A percentile compares a stretch with the other conserved stretches of the same genome.
These are phyloP conservation scores for Pseudogymnoascus sp. DNA, from an alignment of 2,329 filamentous ascomycete species.

Conservation along the genomic window DNA sequence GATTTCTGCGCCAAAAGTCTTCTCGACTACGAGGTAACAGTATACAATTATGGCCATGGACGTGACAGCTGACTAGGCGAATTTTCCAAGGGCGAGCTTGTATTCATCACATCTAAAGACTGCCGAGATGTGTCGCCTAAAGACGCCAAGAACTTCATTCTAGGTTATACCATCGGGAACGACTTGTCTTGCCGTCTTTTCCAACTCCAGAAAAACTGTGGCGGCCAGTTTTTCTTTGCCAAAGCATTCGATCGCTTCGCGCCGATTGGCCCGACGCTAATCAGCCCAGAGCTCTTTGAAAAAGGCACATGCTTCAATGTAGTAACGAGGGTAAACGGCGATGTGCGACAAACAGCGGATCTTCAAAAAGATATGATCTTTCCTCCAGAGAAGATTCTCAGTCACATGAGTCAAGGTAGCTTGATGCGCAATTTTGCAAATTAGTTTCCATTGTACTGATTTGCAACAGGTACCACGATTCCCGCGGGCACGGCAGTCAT, in stretches of 20 bases:
- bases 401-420: slow-evolving; percentile 34
- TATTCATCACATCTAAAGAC: neutral
- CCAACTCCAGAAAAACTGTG: slow-evolving; percentile 25
- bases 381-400: slow-evolving; percentile 34
- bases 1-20: slow-evolving; percentile 10
- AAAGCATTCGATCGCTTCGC: slow-evolving; percentile 40
- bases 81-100: slow-evolving; percentile 9
- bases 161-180: neutral
- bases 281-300: slow-evolving; percentile 9
- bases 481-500: slow-evolving; percentile 11
- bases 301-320: slow-evolving; percentile 17
- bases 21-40: slow-evolving; percentile 12
- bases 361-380: slow-evolving; percentile 40
- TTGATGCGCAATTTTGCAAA: slow-evolving; percentile 32
- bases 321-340: slow-evolving; percentile 37
- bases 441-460: no score
- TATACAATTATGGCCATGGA: no score
- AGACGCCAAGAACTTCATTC: neutral
- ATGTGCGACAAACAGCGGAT: slow-evolving; percentile 35
- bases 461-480: neutral
- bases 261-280: slow-evolving; percentile 34
- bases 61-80: no score
- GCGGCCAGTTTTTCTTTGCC: slow-evolving; percentile 37
- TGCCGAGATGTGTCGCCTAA: no score
- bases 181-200: slow-evolving; percentile 28